Conservation (phyloP, 306 rosid genomes). For the Gynostemma pentaphyllum region DNA sequence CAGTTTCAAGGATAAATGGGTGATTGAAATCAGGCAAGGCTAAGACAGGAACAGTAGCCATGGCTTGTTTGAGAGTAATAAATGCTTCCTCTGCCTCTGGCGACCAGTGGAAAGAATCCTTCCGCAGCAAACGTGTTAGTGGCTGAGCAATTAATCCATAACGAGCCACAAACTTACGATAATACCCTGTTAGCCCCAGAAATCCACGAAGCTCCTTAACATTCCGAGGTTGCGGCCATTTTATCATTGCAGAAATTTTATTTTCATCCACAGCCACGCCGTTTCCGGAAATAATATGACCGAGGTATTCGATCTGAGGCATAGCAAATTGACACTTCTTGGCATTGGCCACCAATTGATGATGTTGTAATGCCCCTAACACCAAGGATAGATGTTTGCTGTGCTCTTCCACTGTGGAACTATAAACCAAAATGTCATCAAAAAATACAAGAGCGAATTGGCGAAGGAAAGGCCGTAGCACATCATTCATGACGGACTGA, state of each 20-base stretch:
- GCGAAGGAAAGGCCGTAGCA: too few species aligned
- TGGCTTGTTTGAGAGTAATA: neutral
- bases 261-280: neutral
- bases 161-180: neutral
- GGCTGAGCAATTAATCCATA: neutral
- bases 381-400: neutral
- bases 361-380: neutral
- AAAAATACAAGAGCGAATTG: too few species aligned
- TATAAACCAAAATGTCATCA: neutral
- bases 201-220: neutral
- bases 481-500: neutral
- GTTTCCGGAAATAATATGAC: neutral
- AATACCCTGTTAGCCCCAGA: neutral
- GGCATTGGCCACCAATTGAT: neutral
- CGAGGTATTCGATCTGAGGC: neutral
- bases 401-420: accelerated
- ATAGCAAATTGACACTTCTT: too few species aligned
- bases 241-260: neutral
- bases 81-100: too few species aligned
- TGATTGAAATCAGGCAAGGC: neutral
- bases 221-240: neutral
- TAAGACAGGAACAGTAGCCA: neutral
- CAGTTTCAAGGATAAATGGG: neutral
- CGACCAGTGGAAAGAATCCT: too few species aligned
- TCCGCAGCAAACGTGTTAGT: too few species aligned